Evolutionary conservation across 106 monocot species (phyloP), one percentile per base, ranked within the genome.

Genomic region (Allium sativum): DNA sequence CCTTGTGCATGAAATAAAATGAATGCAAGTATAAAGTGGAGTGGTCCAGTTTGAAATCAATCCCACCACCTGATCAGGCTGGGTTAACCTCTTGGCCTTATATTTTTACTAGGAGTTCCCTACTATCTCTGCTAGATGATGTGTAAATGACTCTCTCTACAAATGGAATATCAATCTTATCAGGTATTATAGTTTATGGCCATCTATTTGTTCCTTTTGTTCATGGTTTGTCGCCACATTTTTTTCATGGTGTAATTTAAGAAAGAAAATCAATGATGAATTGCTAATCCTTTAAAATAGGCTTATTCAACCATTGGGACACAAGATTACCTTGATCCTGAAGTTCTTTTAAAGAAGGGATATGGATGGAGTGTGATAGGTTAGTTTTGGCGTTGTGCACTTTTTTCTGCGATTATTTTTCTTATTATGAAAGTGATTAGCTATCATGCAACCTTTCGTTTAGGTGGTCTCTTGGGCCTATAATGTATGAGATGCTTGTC

Each of bases 391-490:
- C 51, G 9, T 8, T 58, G 52, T 43, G 48, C 1, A 50, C 4
- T 50, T 50, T 50, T 50, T 15, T 2, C 48, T n/a, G 15, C 12
- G 20, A 20, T 16, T 3, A 43, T 70, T 14, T 59, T 18, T 17
- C 11, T 21, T 15, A 56, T 42, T 63, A 61, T 53, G 22, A 10
- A 48, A 3, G 22, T 44, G 18, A 16, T 16, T 42, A 54, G 20
- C 71, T 47, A 70, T 67, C 4, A 60, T 45, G 8, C n/a, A 7
- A 14, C 22, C 45, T 61, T 71, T 20, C 31, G 5, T 21, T 45
- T 55, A 81, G 81, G 81, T 81, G 81, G 81, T 81, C 81, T 43
- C 69, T 81, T 42, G 81, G 81, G 43, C 76, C 81, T 55, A 72
- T 72, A 31, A 72, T 72, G 72, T 72, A 72, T 65, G 72, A 72